Percentiles rank a stretch among this genome's conserved stretches.
Conservation (phyloP, 306 rosid genomes). For the Pyrus bretschneideri region DNA sequence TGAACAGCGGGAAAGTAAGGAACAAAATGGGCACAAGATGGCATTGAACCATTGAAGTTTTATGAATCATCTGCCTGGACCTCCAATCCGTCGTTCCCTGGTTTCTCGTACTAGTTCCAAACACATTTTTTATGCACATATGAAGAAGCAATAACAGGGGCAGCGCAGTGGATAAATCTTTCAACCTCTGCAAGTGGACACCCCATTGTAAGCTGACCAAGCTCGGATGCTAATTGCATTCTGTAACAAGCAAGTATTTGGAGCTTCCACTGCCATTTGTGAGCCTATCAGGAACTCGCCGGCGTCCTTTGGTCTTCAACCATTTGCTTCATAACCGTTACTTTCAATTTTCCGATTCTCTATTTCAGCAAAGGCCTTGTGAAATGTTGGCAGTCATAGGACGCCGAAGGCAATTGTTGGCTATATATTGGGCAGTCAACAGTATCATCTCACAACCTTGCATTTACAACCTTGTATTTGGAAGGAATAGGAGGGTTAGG, state of each 20-base stretch:
- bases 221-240: slow-evolving; percentile 14
- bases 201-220: background rate
- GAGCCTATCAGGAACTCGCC: background rate
- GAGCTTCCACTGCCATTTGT: slow-evolving; percentile 2
- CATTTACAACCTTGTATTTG: too few species aligned
- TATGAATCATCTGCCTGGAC: slow-evolving; percentile 10
- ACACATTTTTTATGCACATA: slow-evolving; percentile 1
- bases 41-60: slow-evolving; percentile 2
- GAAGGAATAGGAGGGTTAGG: too few species aligned
- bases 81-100: slow-evolving; percentile 14
- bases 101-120: slow-evolving; percentile 23
- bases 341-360: background rate
- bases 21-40: slow-evolving; percentile 9
- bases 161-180: slow-evolving; percentile 12
- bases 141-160: slow-evolving; percentile 11
- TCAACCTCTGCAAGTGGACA: slow-evolving; percentile 18
- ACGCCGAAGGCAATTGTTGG: background rate
- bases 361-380: background rate
- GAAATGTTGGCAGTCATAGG: background rate
- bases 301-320: background rate
- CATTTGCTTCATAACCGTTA: background rate
- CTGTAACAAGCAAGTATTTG: slow-evolving; percentile 5
- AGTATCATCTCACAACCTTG: too few species aligned
- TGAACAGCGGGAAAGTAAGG: slow-evolving; percentile 17
- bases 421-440: background rate